Evolutionary conservation across 768 basidiomycete species (phyloP).

Genomic region (Agrocybe pediades): DNA sequence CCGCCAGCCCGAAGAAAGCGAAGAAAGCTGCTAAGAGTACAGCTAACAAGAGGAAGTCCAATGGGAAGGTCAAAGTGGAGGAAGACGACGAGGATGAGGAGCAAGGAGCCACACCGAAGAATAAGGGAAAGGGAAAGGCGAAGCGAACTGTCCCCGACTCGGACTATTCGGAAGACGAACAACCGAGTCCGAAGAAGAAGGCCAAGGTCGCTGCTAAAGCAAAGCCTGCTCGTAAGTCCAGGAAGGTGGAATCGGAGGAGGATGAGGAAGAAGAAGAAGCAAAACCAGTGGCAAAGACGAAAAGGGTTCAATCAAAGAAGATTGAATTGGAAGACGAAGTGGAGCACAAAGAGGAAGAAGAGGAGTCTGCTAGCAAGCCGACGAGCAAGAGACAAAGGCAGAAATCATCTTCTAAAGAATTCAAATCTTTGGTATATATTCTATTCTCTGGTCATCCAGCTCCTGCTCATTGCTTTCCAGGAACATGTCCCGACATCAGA

Average conservation of each 20-base stretch:
- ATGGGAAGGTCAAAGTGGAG: conserved; percentile 13
- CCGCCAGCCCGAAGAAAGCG: conserved; percentile 2
- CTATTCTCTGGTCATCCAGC: background rate
- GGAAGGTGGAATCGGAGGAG: background rate
- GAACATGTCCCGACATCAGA: conserved; percentile 40
- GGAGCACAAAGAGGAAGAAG: conserved; percentile 5
- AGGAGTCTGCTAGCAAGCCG: conserved; percentile 11
- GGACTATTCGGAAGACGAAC: conserved; percentile 4
- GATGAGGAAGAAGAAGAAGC: background rate
- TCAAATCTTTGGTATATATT: conserved; percentile 37
- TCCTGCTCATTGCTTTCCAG: background rate
- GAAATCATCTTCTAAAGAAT: conserved; percentile 19
- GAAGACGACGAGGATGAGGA: conserved; percentile 1
- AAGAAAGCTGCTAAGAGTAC: conserved; percentile 6
- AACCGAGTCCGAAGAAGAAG: conserved; percentile 6
- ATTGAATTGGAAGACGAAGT: conserved; percentile 8
- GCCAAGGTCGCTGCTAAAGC: background rate
- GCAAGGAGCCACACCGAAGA: background rate
- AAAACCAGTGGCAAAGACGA: conserved; percentile 3
- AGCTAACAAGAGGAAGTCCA: conserved; percentile 15
- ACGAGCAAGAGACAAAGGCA: conserved; percentile 15
- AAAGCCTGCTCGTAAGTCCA: background rate
- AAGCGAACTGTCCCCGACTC: conserved; percentile 8
- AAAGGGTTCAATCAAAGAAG: conserved; percentile 16
- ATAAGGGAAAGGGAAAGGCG: conserved; percentile 13